phyloP scores from a whole-genome alignment of 164 flowering plant species.

The Cinnamomum chago region DNA sequence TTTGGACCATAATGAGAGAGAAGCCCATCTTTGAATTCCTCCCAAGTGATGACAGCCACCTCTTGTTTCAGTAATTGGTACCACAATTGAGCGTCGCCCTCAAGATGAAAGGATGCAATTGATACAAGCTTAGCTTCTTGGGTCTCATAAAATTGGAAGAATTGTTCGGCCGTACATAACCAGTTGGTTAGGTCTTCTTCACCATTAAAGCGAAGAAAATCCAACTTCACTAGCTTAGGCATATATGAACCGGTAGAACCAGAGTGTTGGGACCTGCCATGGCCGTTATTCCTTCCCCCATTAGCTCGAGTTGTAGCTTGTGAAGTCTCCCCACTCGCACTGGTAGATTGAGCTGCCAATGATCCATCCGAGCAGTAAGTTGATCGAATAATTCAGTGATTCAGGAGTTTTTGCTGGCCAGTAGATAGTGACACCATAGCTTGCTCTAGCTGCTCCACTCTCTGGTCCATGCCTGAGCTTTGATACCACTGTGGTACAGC shows the following conservation, averaged over 20 bases:
- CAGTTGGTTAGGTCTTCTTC: background rate
- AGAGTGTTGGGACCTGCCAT: too few species aligned
- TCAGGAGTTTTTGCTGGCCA: too few species aligned
- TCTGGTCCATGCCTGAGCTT: too few species aligned
- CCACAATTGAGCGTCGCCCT: constrained; percentile 1
- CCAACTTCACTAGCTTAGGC: background rate
- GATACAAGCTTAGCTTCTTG: background rate
- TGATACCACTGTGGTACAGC: too few species aligned
- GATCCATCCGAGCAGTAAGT: too few species aligned
- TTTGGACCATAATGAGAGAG: background rate
- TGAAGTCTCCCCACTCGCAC: too few species aligned
- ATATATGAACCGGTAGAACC: background rate
- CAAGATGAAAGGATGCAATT: background rate
- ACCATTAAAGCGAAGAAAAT: constrained; percentile 1
- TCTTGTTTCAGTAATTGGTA: background rate
- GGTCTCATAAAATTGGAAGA: constrained; percentile 1
- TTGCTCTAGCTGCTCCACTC: too few species aligned
- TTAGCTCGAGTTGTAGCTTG: too few species aligned
- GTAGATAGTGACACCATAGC: too few species aligned
- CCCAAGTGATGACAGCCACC: background rate
- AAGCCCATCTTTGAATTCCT: constrained; percentile 3
- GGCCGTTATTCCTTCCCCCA: too few species aligned
- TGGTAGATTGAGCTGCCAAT: too few species aligned
- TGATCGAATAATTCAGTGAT: too few species aligned
- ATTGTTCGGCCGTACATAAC: background rate